A percentile compares a stretch with the other conserved stretches of the same genome.
Evolutionary conservation across 2,329 filamentous ascomycete species (phyloP).

Genomic region (Alternaria longipes): DNA sequence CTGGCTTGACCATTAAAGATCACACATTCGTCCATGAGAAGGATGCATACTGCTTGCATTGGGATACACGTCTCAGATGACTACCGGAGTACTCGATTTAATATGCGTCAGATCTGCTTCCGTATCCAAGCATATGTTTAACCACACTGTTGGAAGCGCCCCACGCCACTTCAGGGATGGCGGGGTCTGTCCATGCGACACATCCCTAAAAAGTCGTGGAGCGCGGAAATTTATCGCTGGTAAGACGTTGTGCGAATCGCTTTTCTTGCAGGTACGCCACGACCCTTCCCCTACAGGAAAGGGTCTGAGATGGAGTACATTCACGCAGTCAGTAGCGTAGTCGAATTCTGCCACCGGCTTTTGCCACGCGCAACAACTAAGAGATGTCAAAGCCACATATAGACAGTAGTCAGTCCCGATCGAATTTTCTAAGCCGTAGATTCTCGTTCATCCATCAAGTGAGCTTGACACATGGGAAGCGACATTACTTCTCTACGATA

Average conservation of each 20-base stretch:
- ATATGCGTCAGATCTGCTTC: slow-evolving; percentile 24
- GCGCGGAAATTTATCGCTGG: slow-evolving; percentile 21
- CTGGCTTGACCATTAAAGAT: neutral
- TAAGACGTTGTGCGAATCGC: slow-evolving; percentile 31
- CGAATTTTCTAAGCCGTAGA: neutral
- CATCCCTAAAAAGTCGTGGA: slow-evolving; percentile 28
- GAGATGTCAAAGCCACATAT: neutral
- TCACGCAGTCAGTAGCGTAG: neutral
- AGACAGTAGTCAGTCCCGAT: neutral
- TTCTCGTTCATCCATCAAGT: neutral
- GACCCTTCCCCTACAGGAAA: slow-evolving; percentile 4
- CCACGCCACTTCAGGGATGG: slow-evolving; percentile 18
- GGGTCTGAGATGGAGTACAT: neutral
- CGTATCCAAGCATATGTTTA: slow-evolving; percentile 19
- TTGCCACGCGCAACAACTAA: neutral
- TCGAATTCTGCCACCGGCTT: neutral
- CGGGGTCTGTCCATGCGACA: slow-evolving; percentile 20
- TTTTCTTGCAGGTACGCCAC: slow-evolving; percentile 17
- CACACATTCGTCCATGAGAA: neutral
- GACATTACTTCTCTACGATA: neutral
- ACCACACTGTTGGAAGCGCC: slow-evolving; percentile 26
- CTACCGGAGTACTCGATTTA: slow-evolving; percentile 17
- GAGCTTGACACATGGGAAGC: neutral
- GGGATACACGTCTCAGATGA: slow-evolving; percentile 22
- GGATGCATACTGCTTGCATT: neutral